Conservation (phyloP, 441 rosid species). For the Monsonia emarginata region DNA sequence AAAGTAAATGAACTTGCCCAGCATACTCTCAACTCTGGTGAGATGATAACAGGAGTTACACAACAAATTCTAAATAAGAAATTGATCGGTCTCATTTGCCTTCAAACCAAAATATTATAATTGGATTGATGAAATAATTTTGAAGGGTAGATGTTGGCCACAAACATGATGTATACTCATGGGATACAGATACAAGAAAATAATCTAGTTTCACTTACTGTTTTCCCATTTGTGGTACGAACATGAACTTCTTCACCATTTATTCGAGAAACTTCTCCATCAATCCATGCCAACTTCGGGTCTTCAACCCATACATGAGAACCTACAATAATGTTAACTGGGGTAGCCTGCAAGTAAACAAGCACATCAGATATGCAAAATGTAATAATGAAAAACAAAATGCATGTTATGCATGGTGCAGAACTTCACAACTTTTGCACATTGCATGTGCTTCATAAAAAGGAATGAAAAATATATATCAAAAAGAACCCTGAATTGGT, state of each 20-base stretch:
- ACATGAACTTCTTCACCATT: conserved; percentile 36
- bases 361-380: too few species aligned
- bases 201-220: conserved; percentile 25
- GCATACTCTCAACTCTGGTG: conserved; percentile 12
- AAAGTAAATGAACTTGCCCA: conserved; percentile 12
- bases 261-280: conserved; percentile 47
- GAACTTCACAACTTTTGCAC: too few species aligned
- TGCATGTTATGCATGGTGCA: too few species aligned
- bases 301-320: conserved; percentile 70
- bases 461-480: too few species aligned
- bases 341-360: conserved; percentile 30
- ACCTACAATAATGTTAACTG: conserved; percentile 55
- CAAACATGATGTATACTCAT: background rate
- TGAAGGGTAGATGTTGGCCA: conserved; percentile 11
- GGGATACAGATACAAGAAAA: background rate
- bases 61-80: background rate
- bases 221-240: conserved; percentile 36
- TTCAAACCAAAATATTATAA: conserved; percentile 7
- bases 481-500: too few species aligned
- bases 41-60: conserved; percentile 9
- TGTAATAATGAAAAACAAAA: too few species aligned
- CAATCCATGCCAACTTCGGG: conserved; percentile 53
- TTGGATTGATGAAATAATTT: conserved; percentile 9
- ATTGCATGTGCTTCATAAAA: too few species aligned
- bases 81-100: background rate